Base-by-base conservation (phyloP, 257 asterid genomes). In the Lavandula angustifolia region DNA sequence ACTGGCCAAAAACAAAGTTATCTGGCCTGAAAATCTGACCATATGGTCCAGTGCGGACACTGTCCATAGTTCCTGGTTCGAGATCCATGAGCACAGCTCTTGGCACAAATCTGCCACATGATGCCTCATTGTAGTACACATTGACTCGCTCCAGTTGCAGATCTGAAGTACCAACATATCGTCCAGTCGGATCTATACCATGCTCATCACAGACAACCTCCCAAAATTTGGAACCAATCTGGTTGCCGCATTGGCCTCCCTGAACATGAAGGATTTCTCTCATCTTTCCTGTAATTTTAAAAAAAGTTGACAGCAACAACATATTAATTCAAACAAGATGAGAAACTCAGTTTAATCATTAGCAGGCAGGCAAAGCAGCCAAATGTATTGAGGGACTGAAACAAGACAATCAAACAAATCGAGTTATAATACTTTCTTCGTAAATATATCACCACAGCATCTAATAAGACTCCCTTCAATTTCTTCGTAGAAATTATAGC, bases 61-160 rank as follows among this genome's bases (percentile, higher is more conserved):
- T 84, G 82, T 88, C 96, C 96, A 88, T 88, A 16, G 96, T 88
- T 35, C 96, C 96, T 34, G 96, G 96, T 80, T 88, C 96, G 51
- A 88, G 90, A 78, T 88, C 96, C 96, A 88, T 88, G 66, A 88
- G 96, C 81, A 88, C 94, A 17, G 96, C 94, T 64, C 94, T 90
- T 48, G 96, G 96, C 61, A 88, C 96, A 60, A 79, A 87, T 72
- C 95, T 79, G 43, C 96, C 91, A 58, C 94, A 88, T 0, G 96
- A 85, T 7, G 96, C 96, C 76, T 88, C 96, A 44, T 85, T 88
- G 76, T 88, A 88, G 71, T 88, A 88, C 65, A 88, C 96, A 53
- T 88, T 88, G 54, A 88, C 96, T 59, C 94, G 89, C 79, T 88
- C 94, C 83, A 88, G 64, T 71, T 88, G 96, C 79, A 83, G 54